Evolutionary conservation across 2,329 filamentous ascomycete genomes (phyloP), one percentile per base, ranked within the genome.

Genomic region (Botryotinia convoluta): DNA sequence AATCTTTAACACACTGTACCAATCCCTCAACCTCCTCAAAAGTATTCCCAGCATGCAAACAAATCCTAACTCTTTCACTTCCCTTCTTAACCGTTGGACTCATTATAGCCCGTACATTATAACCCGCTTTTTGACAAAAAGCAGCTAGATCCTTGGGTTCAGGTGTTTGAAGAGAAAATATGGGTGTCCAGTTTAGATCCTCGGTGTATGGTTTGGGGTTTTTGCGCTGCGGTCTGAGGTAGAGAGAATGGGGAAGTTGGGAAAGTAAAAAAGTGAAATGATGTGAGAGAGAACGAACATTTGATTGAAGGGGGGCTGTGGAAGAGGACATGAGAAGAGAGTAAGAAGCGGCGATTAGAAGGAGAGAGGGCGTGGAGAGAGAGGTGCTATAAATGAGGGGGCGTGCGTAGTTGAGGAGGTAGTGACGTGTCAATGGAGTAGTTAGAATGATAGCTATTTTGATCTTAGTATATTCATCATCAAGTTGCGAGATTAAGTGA

Each of bases 21-120:
- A 93, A 79, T 0, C 83, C 84, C 8, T 90, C 84, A 0, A 92
- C 84, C 73, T 93, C 85, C 7, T 83, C 82, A 10, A 82, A 74
- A 0, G 87, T 90, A 75, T 93, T 93, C 0, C 87, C 88, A 0
- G 90, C 89, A 81, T 93, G 91, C 3, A 93, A 79, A 80, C 91
- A 93, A 0, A 93, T 84, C 14, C 91, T 83, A 0, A 93, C 87
- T 18, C 91, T 83, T 79, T 92, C 89, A 8, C 84, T 87, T 0
- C 91, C 90, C 2, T 79, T 81, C 0, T 90, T 89, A 2, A 93
- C 90, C 0, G 91, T 93, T 0, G 91, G 91, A 1, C 90, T 85
- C 73, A 93, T 89, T 26, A 93, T 92, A 0, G 90, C 86, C 3
- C 91, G 85, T 0, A 92, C 87, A 61, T 90, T 83, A 72, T 88